Evolutionary conservation across 495 filamentous ascomycete species (phyloP).

Genomic region (Xylaria venustula): DNA sequence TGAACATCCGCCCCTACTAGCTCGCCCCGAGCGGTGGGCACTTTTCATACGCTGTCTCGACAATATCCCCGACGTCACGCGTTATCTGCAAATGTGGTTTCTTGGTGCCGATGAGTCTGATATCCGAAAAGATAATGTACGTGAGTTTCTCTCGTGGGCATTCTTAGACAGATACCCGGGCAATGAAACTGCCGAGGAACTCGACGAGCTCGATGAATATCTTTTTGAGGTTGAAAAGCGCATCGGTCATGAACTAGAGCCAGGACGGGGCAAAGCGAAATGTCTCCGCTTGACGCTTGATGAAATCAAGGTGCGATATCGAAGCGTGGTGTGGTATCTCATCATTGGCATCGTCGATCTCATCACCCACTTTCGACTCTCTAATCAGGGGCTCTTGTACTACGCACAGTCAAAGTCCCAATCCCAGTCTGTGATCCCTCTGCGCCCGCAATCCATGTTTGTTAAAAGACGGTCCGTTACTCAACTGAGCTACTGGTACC

Average conservation of each 20-base stretch:
- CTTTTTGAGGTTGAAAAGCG: conserved; percentile 46
- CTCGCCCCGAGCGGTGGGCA: conserved; percentile 37
- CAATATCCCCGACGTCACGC: conserved; percentile 53
- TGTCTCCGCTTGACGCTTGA: conserved; percentile 65
- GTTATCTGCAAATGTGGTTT: conserved; percentile 64
- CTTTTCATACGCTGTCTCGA: conserved; percentile 56
- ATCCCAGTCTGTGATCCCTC: conserved; percentile 54
- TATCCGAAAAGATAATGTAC: conserved; percentile 64
- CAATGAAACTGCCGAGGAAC: conserved; percentile 28
- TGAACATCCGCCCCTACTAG: conserved; percentile 48
- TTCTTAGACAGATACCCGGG: conserved; percentile 50
- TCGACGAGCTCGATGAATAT: conserved; percentile 60
- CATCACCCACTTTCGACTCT: conserved; percentile 35
- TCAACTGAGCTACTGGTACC: conserved; percentile 61
- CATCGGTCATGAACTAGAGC: conserved; percentile 45
- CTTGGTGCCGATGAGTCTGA: conserved; percentile 55
- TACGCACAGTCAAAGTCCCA: conserved; percentile 36
- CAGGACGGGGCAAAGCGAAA: conserved; percentile 52
- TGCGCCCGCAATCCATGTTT: conserved; percentile 48
- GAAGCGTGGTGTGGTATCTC: conserved; percentile 63
- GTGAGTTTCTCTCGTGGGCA: conserved; percentile 64
- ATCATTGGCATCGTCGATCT: conserved; percentile 39
- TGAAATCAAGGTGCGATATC: conserved; percentile 56
- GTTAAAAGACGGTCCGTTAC: conserved; percentile 42
- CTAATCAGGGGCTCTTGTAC: conserved; percentile 49